Evolutionary conservation across 768 basidiomycete genomes (phyloP), one percentile per base, ranked within the genome.

Genomic region (Kockovaella imperatae): DNA sequence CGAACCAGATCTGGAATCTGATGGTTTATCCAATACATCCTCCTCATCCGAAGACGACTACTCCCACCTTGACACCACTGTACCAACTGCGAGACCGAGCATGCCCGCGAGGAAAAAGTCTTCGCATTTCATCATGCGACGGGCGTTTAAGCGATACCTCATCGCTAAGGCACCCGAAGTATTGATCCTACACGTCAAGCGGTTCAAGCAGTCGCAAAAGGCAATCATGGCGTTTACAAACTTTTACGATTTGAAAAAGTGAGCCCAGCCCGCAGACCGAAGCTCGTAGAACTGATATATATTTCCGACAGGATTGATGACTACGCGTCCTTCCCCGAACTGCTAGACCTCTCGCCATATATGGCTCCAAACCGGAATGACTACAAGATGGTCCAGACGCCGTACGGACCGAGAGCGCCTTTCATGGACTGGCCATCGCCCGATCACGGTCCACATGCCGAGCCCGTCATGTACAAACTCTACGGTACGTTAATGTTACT

Each of bases 111-210:
- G 57, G 4, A 60, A 54, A n/a, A 68, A 72, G 70, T 29, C 70
- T 72, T 17, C 75, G 50, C 86, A 85, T 28, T 82, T 81, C 42
- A 76, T 93, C 39, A 77, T 85, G 72, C 80, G 87, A 1, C 77
- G 86, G 1, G 87, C 88, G 3, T 89, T 87, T 74, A 97, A 97
- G 72, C 85, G 91, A 11, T 97, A 95, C 71, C 81, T 97, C 50
- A 86, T 97, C 68, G 80, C 83, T 14, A 64, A 69, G 32, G 66
- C 72, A 13, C 91, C 91, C 0, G 87, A 89, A 0, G 78, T 95
- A 26, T 79, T 96, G 48, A 86, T 91, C 42, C 79, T 96, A 50
- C 91, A 96, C 59, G 78, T 95, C 42, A 96, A 96, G 74, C 79
- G 91, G 38, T 97, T 97, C 73, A 87, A 93, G 71, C 89, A 93